Evolutionary conservation across 2,329 filamentous ascomycete species (phyloP).

Genomic region (Fusarium coicis): DNA sequence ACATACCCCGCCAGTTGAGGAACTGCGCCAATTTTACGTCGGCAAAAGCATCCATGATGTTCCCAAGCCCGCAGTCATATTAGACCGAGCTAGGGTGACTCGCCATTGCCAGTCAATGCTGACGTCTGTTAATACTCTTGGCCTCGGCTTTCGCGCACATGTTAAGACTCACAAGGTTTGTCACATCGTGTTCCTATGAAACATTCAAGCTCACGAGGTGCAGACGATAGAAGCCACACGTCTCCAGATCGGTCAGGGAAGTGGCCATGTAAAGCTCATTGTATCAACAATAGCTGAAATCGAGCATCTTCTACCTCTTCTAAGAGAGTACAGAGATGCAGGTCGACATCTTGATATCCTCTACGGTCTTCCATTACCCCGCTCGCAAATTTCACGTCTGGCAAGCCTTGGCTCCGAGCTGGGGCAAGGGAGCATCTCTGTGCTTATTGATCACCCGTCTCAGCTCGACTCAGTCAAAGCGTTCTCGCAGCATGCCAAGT

Average conservation of each 20-base stretch:
- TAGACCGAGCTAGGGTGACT: slow-evolving; percentile 64
- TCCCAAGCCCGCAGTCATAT: slow-evolving; percentile 64
- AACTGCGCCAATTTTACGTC: slow-evolving; percentile 41
- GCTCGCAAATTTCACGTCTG: slow-evolving; percentile 63
- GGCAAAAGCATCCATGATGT: slow-evolving; percentile 48
- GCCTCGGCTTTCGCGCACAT: slow-evolving; percentile 68
- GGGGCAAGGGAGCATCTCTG: slow-evolving; percentile 57
- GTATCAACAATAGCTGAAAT: slow-evolving; percentile 70
- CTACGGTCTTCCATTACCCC: slow-evolving; percentile 69
- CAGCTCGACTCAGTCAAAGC: slow-evolving; percentile 53
- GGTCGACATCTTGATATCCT: slow-evolving; percentile 54
- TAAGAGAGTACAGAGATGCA: slow-evolving; percentile 53
- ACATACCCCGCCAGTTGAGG: slow-evolving; percentile 4
- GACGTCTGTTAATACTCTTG: slow-evolving; percentile 57
- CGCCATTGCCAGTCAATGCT: slow-evolving; percentile 69
- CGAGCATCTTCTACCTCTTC: slow-evolving; percentile 61
- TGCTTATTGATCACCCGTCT: slow-evolving; percentile 67
- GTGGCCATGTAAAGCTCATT: slow-evolving; percentile 61
- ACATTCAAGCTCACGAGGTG: too few species aligned
- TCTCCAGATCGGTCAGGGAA: slow-evolving; percentile 62
- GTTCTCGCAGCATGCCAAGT: slow-evolving; percentile 46
- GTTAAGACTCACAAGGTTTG: slow-evolving; percentile 77
- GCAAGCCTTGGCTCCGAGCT: slow-evolving; percentile 57
- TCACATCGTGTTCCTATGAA: too few species aligned
- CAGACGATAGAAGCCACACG: slow-evolving; percentile 65